Evolutionary conservation across 164 flowering plant genomes (phyloP).

Genomic region (Nelumbo lutea): DNA sequence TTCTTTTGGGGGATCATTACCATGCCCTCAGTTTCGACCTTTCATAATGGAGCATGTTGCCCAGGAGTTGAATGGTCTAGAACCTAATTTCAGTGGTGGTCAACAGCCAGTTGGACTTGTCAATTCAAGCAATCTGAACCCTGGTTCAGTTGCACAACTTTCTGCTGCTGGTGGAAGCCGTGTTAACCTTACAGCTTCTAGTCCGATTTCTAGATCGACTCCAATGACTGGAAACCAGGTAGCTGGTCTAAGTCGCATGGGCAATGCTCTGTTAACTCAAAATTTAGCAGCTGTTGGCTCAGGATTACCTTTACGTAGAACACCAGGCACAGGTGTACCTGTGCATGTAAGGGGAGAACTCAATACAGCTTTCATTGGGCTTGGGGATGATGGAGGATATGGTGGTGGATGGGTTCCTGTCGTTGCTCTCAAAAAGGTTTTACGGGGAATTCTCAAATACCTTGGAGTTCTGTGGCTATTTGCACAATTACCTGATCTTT

Average conservation of each 20-base stretch:
- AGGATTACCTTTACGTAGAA: conserved; percentile 63
- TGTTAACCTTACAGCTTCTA: conserved; percentile 38
- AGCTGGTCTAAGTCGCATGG: conserved; percentile 46
- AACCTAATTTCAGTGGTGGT: conserved; percentile 57
- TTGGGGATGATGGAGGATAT: conserved; percentile 99
- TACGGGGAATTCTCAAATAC: conserved; percentile 92
- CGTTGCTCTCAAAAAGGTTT: conserved; percentile 95
- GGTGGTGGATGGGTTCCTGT: conserved; percentile 99
- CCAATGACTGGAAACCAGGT: conserved; percentile 39
- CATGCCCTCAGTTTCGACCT: conserved; percentile 98
- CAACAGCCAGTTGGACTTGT: conserved; percentile 56
- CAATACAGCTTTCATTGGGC: conserved; percentile 98
- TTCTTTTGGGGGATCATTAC: conserved; percentile 87
- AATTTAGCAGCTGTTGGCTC: conserved; percentile 45
- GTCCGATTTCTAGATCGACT: conserved; percentile 48
- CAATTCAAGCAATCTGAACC: conserved; percentile 43
- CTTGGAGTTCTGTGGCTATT: conserved; percentile 98
- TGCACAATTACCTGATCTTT: conserved; percentile 93
- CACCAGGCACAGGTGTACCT: conserved; percentile 45
- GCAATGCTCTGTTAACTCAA: conserved; percentile 39
- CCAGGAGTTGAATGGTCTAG: conserved; percentile 85
- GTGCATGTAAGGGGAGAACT: conserved; percentile 66
- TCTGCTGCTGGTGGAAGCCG: conserved; percentile 51
- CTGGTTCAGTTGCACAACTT: conserved; percentile 48
- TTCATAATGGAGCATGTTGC: conserved; percentile 99